Conservation (phyloP, 2,329 filamentous ascomycete species). For the Davidsoniella virescens region DNA sequence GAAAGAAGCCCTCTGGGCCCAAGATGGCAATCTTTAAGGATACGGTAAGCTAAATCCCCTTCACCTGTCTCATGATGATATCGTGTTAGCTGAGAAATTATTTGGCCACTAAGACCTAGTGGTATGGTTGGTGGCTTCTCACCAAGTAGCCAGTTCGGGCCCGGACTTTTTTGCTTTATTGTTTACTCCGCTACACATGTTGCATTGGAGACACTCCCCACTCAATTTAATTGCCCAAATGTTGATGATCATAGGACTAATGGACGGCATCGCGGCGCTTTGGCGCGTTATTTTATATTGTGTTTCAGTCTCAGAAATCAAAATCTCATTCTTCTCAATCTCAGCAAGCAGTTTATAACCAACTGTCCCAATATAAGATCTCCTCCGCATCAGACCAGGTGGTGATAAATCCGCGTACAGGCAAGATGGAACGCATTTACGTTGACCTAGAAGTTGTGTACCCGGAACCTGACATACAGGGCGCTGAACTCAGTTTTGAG, state of each 20-base stretch:
- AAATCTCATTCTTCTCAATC: slow-evolving; percentile 10
- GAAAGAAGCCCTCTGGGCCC: slow-evolving; percentile 53
- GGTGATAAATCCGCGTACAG: slow-evolving; percentile 65
- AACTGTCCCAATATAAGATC: slow-evolving; percentile 51
- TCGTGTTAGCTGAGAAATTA: too few species aligned
- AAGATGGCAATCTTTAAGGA: slow-evolving; percentile 95
- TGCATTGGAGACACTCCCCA: slow-evolving; percentile 13
- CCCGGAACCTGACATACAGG: slow-evolving; percentile 53
- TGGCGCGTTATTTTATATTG: slow-evolving; percentile 22
- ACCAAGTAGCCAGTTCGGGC: too few species aligned
- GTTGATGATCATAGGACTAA: slow-evolving; percentile 98
- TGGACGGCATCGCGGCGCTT: slow-evolving; percentile 24
- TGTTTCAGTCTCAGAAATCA: slow-evolving; percentile 38
- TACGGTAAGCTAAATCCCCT: slow-evolving; percentile 53
- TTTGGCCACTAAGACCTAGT: too few species aligned
- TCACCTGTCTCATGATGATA: slow-evolving; percentile 7
- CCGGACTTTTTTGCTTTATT: background rate
- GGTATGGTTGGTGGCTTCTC: too few species aligned
- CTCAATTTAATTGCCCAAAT: slow-evolving; percentile 33
- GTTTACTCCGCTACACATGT: background rate
- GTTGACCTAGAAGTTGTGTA: slow-evolving; percentile 78
- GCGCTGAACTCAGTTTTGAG: slow-evolving; percentile 75
- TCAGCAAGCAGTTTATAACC: slow-evolving; percentile 16
- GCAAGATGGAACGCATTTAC: slow-evolving; percentile 72
- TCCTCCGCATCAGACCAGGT: slow-evolving; percentile 59